Evolutionary conservation across 2,329 filamentous ascomycete genomes (phyloP).

Genomic region (Stachybotrys chartarum): DNA sequence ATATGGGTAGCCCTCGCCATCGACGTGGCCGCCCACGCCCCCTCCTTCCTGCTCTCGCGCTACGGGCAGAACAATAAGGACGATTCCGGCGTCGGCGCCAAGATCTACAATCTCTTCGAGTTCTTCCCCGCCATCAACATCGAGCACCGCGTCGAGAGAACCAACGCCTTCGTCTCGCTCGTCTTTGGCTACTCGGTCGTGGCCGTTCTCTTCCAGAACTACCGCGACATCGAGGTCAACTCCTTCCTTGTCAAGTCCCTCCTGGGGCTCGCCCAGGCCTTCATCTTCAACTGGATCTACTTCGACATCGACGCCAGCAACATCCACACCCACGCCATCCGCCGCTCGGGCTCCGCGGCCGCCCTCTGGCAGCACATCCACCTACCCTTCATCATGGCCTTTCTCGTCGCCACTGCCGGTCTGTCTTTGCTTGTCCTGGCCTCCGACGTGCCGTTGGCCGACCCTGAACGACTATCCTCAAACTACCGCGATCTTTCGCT

Average conservation of each 20-base stretch:
- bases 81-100: constrained; percentile 10
- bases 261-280: constrained; percentile 49
- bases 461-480: constrained; percentile 41
- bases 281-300: constrained; percentile 56
- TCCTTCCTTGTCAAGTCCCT: constrained; percentile 57
- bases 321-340: constrained; percentile 53
- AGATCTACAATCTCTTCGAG: constrained; percentile 37
- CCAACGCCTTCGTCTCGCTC: constrained; percentile 56
- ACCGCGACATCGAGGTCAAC: constrained; percentile 35
- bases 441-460: constrained; percentile 42
- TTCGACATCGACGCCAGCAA: constrained; percentile 55
- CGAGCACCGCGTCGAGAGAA: constrained; percentile 58
- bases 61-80: constrained; percentile 13
- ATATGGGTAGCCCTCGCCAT: constrained; percentile 49
- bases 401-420: constrained; percentile 51
- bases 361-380: constrained; percentile 49
- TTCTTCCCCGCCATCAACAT: constrained; percentile 58
- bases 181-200: constrained; percentile 60
- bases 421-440: constrained; percentile 52
- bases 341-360: constrained; percentile 39
- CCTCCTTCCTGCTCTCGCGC: constrained; percentile 33
- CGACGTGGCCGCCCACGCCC: constrained; percentile 42
- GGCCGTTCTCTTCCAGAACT: constrained; percentile 52
- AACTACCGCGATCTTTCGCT: constrained; percentile 42
- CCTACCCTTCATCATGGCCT: constrained; percentile 56